Conservation (phyloP, 2,329 filamentous ascomycete species). For the Periconia sp. region DNA sequence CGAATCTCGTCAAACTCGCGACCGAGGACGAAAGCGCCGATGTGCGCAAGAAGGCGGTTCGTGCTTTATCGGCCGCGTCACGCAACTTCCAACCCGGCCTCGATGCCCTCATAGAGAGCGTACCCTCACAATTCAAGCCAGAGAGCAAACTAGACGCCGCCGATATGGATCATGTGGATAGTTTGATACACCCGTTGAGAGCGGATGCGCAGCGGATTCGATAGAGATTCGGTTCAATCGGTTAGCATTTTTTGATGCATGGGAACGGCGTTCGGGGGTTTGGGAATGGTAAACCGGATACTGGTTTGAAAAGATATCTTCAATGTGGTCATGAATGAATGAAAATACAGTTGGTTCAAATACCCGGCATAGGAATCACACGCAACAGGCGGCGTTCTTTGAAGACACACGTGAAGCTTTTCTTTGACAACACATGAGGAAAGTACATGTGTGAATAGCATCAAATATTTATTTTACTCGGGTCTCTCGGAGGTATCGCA, state of each 20-base stretch:
- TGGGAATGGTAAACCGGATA: not conserved
- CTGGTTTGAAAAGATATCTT: not conserved
- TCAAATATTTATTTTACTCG: no score
- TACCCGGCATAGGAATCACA: no score
- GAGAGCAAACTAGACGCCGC: conserved; percentile 70
- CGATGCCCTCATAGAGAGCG: conserved; percentile 65
- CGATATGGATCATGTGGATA: conserved; percentile 86
- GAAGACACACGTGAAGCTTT: no score
- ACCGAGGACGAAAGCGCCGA: conserved; percentile 60
- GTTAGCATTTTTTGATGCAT: not conserved
- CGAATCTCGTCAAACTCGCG: conserved; percentile 67
- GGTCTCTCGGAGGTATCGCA: no score
- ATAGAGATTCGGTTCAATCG: not conserved
- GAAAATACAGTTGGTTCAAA: not conserved
- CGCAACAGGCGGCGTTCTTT: no score
- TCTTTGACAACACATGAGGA: no score
- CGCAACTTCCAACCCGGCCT: conserved; percentile 84
- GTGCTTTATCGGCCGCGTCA: conserved; percentile 81
- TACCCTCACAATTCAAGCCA: conserved; percentile 63
- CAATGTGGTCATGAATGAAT: not conserved
- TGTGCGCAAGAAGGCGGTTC: conserved; percentile 83
- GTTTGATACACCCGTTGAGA: conserved; percentile 67
- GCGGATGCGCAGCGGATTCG: conserved; percentile 2
- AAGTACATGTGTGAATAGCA: no score
- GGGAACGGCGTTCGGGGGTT: not conserved